A percentile compares a stretch with the other conserved stretches of the same genome.
Evolutionary conservation across 805 yeast species (phyloP).

Genomic region (Lipomyces yamadae): DNA sequence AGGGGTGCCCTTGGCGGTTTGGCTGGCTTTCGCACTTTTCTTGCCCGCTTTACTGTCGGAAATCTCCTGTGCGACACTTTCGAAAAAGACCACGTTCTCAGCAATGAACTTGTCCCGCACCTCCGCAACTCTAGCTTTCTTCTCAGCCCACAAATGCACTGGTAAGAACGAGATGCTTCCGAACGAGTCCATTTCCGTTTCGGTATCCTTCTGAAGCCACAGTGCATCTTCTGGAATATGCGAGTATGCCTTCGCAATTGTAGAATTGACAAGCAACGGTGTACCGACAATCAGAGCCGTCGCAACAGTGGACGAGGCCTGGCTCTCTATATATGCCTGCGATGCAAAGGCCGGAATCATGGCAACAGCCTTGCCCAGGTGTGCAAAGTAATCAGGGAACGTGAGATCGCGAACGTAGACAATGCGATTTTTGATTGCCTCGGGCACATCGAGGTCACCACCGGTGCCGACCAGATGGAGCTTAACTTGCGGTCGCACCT

Average conservation of each 20-base stretch:
- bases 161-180: conserved; percentile 39
- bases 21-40: too few relatives aligned
- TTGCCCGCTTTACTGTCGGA: not conserved
- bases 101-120: conserved; percentile 29
- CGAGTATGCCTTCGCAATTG: conserved; percentile 28
- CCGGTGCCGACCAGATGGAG: conserved; percentile 36
- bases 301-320: conserved; percentile 37
- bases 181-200: conserved; percentile 36
- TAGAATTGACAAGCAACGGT: conserved; percentile 29
- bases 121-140: conserved; percentile 24
- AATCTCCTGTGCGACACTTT: conserved; percentile 1
- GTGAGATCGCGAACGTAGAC: conserved; percentile 21
- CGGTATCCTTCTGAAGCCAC: conserved; percentile 33
- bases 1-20: not conserved
- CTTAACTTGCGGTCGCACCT: conserved; percentile 17
- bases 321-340: conserved; percentile 18
- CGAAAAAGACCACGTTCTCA: conserved; percentile 17
- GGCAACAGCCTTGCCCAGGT: conserved; percentile 23
- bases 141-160: conserved; percentile 39
- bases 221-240: conserved; percentile 32
- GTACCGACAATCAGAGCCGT: conserved; percentile 32
- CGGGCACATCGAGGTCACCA: conserved; percentile 19
- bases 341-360: conserved; percentile 34
- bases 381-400: conserved; percentile 32
- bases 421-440: conserved; percentile 16